Conservation (phyloP, 2,329 filamentous ascomycete species). For the Colletotrichum tropicicola region DNA sequence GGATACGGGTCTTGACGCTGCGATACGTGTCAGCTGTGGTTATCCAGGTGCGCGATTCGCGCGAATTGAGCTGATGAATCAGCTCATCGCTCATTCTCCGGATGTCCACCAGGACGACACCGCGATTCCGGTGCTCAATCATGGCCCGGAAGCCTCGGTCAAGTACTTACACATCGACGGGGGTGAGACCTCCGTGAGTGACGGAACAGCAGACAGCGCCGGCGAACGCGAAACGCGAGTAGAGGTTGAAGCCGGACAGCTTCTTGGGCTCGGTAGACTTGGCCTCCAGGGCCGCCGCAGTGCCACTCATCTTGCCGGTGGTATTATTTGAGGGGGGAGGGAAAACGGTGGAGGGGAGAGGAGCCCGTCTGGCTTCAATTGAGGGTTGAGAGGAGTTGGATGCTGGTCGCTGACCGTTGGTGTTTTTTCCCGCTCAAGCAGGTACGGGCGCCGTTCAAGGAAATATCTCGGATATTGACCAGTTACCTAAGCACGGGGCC, state of each 20-base stretch:
- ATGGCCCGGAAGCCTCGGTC: too few species aligned
- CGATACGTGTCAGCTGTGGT: background rate
- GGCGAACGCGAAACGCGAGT: conserved; percentile 95
- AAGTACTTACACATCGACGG: conserved; percentile 94
- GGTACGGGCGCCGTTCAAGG: background rate
- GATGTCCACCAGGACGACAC: background rate
- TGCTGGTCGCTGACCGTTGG: background rate
- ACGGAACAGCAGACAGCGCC: conserved; percentile 97
- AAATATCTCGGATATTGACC: background rate
- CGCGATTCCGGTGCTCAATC: too few species aligned
- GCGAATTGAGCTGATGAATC: background rate
- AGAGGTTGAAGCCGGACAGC: conserved; percentile 45
- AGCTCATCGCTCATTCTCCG: background rate
- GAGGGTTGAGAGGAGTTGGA: too few species aligned
- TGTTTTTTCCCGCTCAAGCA: background rate
- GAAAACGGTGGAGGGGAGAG: background rate
- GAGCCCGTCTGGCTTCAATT: background rate
- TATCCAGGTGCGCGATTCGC: background rate
- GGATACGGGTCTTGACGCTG: conserved; percentile 94
- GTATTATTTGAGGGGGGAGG: background rate
- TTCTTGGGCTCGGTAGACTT: background rate
- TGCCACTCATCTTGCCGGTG: background rate
- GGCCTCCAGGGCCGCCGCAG: background rate
- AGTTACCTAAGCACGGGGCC: background rate
- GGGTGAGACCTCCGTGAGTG: conserved; percentile 95